These are phyloP conservation scores for Sparassis latifolia DNA, from an alignment of 1,284 basidiomycete genomes.

Conservation along the genomic window DNA sequence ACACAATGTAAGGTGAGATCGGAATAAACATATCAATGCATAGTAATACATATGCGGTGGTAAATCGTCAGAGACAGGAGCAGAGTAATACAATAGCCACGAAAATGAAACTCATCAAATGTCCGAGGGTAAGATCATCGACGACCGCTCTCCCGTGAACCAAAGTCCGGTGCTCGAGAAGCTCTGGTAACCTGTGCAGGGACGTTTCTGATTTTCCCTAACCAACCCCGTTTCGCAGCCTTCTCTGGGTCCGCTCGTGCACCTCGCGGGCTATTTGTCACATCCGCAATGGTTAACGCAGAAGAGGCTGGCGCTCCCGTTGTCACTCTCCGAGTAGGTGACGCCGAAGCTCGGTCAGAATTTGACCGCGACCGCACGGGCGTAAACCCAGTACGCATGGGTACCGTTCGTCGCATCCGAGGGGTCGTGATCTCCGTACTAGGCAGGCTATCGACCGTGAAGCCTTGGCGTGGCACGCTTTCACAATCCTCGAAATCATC, in stretches of 20 bases:
- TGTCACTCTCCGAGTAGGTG: conserved; percentile 20
- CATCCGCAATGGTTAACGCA: conserved; percentile 41
- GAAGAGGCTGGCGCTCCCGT: conserved; percentile 16
- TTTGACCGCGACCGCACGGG: conserved; percentile 49
- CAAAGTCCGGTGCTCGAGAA: conserved; percentile 1
- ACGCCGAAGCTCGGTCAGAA: conserved; percentile 26
- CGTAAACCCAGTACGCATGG: conserved; percentile 61
- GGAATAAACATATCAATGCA: conserved; percentile 1
- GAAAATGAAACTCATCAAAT: background rate
- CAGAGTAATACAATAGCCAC: background rate
- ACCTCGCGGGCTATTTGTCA: conserved; percentile 58
- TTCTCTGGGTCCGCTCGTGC: conserved; percentile 8
- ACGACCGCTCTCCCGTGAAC: background rate
- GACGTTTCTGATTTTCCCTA: conserved; percentile 25
- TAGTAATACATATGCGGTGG: background rate
- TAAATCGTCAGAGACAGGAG: background rate
- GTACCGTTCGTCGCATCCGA: conserved; percentile 47
- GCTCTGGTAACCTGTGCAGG: conserved; percentile 8
- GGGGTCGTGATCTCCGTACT: conserved; percentile 42
- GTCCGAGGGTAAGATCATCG: background rate
- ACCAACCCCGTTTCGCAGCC: conserved; percentile 25
- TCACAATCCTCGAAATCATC: conserved; percentile 62
- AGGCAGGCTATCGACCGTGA: conserved; percentile 44
- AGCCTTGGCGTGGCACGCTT: conserved; percentile 51
- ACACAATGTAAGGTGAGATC: background rate